A percentile compares a stretch with the other conserved stretches of the same genome.
These are phyloP conservation scores for Ajuga chamaepitys DNA, from an alignment of 257 asterid species.

Conservation along the genomic window DNA sequence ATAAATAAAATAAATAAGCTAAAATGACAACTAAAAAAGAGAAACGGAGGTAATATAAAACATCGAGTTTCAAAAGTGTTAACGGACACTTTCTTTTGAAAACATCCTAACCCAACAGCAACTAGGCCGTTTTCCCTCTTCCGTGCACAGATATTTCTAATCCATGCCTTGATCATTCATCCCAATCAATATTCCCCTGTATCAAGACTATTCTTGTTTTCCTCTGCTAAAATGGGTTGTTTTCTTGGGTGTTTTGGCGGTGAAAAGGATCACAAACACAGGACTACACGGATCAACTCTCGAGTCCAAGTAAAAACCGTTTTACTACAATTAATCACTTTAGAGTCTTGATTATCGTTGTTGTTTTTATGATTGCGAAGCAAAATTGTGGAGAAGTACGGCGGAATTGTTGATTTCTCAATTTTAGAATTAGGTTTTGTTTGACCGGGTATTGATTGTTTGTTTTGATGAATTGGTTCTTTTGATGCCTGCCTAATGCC, in stretches of 20 bases:
- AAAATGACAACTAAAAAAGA: too few species aligned
- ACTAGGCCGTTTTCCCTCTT: too few species aligned
- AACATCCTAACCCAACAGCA: too few species aligned
- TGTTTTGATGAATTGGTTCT: background rate
- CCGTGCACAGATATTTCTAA: too few species aligned
- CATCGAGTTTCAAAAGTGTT: too few species aligned
- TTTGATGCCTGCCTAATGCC: too few species aligned
- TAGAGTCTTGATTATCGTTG: background rate
- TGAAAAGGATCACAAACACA: slow-evolving; percentile 10
- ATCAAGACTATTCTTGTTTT: background rate
- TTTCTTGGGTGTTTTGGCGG: slow-evolving; percentile 30
- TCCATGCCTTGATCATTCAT: too few species aligned
- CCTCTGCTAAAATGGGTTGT: slow-evolving; percentile 21
- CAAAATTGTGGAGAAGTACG: background rate
- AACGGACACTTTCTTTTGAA: too few species aligned
- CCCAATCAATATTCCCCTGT: background rate
- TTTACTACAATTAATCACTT: background rate
- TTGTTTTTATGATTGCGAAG: background rate
- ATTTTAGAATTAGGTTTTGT: background rate
- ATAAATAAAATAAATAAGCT: too few species aligned
- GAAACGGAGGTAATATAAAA: too few species aligned
- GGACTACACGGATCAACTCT: slow-evolving; percentile 3
- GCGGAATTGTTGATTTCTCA: background rate
- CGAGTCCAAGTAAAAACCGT: slow-evolving; percentile 9
- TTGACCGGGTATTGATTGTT: background rate